These are phyloP conservation scores for Pisolithus orientalis DNA, from an alignment of 768 basidiomycete species.

Conservation along the genomic window DNA sequence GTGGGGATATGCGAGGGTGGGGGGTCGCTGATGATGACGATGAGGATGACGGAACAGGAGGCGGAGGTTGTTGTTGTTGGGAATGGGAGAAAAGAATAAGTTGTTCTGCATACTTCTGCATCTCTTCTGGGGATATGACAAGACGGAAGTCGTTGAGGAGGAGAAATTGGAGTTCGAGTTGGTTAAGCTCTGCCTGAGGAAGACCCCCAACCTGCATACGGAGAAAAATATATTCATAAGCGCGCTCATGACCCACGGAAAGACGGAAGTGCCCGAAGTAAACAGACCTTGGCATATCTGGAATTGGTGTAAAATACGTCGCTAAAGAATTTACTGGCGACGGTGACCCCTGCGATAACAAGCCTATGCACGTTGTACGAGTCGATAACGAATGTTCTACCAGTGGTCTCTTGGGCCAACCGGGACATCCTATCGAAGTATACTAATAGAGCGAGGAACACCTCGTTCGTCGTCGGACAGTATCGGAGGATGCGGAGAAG, in stretches of 20 bases:
- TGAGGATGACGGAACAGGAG: conserved; percentile 19
- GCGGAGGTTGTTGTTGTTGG: conserved; percentile 30
- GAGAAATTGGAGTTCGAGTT: conserved; percentile 94
- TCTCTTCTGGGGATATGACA: conserved; percentile 81
- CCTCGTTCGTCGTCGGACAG: conserved; percentile 97
- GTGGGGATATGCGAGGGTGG: conserved; percentile 7
- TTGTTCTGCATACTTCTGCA: conserved; percentile 93
- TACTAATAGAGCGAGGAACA: conserved; percentile 88
- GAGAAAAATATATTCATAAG: too few relatives aligned
- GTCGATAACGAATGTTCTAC: conserved; percentile 81
- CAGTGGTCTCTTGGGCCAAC: conserved; percentile 35
- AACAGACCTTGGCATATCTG: conserved; percentile 87
- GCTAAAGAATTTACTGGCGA: conserved; percentile 98
- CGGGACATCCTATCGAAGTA: conserved; percentile 94
- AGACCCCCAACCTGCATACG: conserved; percentile 81
- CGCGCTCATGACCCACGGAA: too few relatives aligned
- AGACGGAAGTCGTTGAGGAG: conserved; percentile 93
- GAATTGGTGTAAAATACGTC: conserved; percentile 99
- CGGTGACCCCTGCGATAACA: conserved; percentile 96
- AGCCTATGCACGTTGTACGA: conserved; percentile 95
- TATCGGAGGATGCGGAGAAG: conserved; percentile 94
- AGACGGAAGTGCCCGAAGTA: too few relatives aligned
- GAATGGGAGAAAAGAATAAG: conserved; percentile 65
- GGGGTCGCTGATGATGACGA: conserved; percentile 15
- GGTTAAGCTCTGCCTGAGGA: conserved; percentile 87